Conservation (phyloP, 495 filamentous ascomycete genomes). For the Jackrogersella multiformis region DNA sequence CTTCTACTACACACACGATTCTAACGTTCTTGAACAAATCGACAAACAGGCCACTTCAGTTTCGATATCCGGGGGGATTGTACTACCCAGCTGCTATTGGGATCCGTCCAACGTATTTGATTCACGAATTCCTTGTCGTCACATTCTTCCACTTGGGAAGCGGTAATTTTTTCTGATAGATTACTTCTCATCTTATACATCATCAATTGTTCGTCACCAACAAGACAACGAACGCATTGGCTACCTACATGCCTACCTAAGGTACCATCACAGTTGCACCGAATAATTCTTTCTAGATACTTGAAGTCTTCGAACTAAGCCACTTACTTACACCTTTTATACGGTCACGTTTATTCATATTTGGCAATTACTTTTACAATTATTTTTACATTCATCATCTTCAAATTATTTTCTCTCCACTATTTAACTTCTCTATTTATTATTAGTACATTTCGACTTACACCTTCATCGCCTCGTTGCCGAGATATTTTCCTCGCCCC, state of each 20-base stretch:
- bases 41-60: slow-evolving; percentile 27
- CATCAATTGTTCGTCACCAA: not conserved
- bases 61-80: slow-evolving; percentile 15
- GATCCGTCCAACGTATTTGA: slow-evolving; percentile 21
- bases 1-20: slow-evolving; percentile 26
- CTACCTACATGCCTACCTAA: slow-evolving; percentile 8
- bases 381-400: not conserved
- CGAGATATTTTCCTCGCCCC: not conserved
- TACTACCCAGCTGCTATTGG: slow-evolving; percentile 7
- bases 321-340: too few species aligned
- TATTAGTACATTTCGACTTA: slow-evolving; percentile 22
- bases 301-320: too few species aligned
- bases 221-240: not conserved
- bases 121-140: slow-evolving; percentile 14
- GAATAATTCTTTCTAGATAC: not conserved
- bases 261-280: not conserved
- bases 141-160: not conserved
- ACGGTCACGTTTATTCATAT: not conserved
- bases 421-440: not conserved
- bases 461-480: not conserved
- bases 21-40: slow-evolving; percentile 3
- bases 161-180: slow-evolving; percentile 21
- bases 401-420: slow-evolving; percentile 11
- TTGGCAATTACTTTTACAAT: too few species aligned
- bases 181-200: slow-evolving; percentile 18